These are phyloP conservation scores for Ammopiptanthus mongolicus DNA, from an alignment of 306 rosid genomes.

Conservation along the genomic window DNA sequence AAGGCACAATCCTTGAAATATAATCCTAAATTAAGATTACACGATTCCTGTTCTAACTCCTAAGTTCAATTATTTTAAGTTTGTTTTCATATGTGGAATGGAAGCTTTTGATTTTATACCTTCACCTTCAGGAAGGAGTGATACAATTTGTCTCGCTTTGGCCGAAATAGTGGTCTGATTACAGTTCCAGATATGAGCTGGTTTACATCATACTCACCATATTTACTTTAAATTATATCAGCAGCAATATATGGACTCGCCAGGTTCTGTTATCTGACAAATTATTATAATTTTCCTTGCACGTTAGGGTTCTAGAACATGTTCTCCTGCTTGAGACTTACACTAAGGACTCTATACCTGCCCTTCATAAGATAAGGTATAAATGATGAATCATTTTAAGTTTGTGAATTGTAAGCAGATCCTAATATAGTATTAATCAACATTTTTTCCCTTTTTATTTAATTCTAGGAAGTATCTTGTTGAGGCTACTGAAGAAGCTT, in stretches of 20 bases:
- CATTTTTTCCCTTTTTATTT: too few species aligned
- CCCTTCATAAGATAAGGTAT: conserved; percentile 84
- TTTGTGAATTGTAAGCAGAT: too few species aligned
- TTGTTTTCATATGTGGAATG: not conserved
- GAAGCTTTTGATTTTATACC: not conserved
- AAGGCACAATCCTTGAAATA: not conserved
- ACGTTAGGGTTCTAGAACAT: conserved; percentile 69
- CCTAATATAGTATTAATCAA: too few species aligned
- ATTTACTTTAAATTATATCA: not conserved
- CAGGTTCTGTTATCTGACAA: conserved; percentile 14
- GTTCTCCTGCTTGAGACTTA: conserved; percentile 69
- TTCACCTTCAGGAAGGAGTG: not conserved
- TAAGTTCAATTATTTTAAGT: not conserved
- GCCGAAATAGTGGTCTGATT: not conserved
- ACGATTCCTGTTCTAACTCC: not conserved
- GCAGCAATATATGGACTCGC: too few species aligned
- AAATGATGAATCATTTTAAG: not conserved
- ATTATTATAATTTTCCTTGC: conserved; percentile 8
- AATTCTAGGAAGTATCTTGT: conserved; percentile 70
- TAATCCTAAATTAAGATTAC: not conserved
- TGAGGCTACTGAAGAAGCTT: conserved; percentile 89
- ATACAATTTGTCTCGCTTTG: not conserved
- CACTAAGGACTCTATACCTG: conserved; percentile 77
- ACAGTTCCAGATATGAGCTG: not conserved
- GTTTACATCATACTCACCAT: not conserved